Conservation (phyloP, 2,329 filamentous ascomycete species). For the Chalaropsis thielavioides region DNA sequence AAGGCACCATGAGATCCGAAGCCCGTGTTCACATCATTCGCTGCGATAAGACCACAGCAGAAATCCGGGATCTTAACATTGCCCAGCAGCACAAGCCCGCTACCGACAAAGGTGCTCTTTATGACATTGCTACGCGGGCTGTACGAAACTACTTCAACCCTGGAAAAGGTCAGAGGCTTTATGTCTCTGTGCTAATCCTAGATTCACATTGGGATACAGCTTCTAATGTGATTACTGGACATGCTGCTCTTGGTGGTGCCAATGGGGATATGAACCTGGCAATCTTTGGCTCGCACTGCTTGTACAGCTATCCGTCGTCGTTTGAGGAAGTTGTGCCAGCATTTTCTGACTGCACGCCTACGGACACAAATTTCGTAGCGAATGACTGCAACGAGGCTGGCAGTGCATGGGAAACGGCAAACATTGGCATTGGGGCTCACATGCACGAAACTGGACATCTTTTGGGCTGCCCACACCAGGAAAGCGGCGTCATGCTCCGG, state of each 20-base stretch:
- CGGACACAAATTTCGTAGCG: constrained; percentile 62
- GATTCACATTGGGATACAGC: constrained; percentile 77
- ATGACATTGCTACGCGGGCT: constrained; percentile 60
- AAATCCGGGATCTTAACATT: constrained; percentile 62
- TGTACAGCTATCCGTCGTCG: constrained; percentile 79
- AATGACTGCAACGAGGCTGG: constrained; percentile 80
- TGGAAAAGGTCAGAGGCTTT: constrained; percentile 63
- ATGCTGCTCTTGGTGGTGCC: constrained; percentile 68
- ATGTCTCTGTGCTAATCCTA: constrained; percentile 74
- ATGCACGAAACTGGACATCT: constrained; percentile 82
- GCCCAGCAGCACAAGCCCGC: constrained; percentile 64
- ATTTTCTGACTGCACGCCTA: constrained; percentile 81
- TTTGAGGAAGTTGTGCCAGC: constrained; percentile 83
- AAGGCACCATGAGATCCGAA: constrained; percentile 69
- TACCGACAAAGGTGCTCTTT: constrained; percentile 58
- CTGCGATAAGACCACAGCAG: constrained; percentile 66
- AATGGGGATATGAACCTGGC: constrained; percentile 64
- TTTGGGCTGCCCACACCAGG: constrained; percentile 80
- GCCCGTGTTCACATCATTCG: constrained; percentile 80
- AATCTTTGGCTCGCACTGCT: constrained; percentile 81
- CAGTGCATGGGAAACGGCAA: constrained; percentile 90
- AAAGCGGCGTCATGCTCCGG: constrained; percentile 79
- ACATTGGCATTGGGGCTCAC: constrained; percentile 85
- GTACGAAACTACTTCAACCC: constrained; percentile 65
- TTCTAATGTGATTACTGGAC: constrained; percentile 56